Conservation (phyloP, 2,329 filamentous ascomycete genomes). For the Graphilbum sp. region DNA sequence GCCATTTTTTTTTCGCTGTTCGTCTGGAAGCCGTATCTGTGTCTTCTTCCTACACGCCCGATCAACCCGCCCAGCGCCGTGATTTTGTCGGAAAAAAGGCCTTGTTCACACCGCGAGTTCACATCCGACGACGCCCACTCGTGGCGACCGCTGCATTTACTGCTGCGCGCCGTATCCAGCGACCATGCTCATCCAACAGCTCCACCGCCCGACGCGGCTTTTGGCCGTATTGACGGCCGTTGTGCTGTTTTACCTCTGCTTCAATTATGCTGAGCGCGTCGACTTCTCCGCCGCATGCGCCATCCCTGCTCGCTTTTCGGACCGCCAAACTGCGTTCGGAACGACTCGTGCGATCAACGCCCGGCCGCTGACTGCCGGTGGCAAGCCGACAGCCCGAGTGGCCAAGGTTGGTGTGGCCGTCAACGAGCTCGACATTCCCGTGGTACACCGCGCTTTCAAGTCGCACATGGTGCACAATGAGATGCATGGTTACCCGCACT, state of each 20-base stretch:
- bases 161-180: neutral
- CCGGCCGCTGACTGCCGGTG: constrained; percentile 1
- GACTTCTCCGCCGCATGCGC: constrained; percentile 5
- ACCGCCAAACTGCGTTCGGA: constrained; percentile 4
- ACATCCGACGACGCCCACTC: neutral
- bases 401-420: constrained; percentile 14
- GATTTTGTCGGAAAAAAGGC: no score
- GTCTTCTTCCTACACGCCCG: no score
- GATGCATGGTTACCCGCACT: constrained; percentile 17
- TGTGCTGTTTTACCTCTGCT: constrained; percentile 7
- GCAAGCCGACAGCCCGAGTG: neutral
- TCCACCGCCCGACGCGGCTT: constrained; percentile 10
- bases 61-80: no score
- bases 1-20: no score
- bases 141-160: neutral
- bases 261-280: constrained; percentile 7
- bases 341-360: constrained; percentile 1
- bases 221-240: constrained; percentile 5
- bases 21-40: no score
- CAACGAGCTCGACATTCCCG: constrained; percentile 13
- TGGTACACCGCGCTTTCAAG: constrained; percentile 15
- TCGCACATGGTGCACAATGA: constrained; percentile 19
- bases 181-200: constrained; percentile 8
- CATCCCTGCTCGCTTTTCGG: constrained; percentile 1
- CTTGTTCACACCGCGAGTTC: no score